Evolutionary conservation across 495 filamentous ascomycete genomes (phyloP).

Genomic region (Lophiotrema nucula): DNA sequence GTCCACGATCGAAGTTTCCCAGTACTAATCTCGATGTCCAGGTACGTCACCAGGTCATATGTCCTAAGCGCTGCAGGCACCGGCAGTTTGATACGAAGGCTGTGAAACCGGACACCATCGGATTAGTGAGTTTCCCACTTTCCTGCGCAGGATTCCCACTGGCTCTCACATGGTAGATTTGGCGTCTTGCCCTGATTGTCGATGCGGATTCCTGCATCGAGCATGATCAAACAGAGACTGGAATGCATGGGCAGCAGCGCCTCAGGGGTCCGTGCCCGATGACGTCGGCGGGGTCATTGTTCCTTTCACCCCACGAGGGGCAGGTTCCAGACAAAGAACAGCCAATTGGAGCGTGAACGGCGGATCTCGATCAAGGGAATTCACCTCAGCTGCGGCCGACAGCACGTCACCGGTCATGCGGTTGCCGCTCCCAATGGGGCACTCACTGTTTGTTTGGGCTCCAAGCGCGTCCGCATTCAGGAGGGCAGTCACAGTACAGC

Average conservation of each 20-base stretch:
- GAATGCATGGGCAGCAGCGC: not conserved
- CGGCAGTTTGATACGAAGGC: conserved; percentile 8
- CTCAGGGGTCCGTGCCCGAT: too few species aligned
- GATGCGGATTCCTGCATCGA: not conserved
- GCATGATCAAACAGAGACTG: too few species aligned
- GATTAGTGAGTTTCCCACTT: not conserved
- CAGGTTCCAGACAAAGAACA: not conserved
- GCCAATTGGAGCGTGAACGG: not conserved
- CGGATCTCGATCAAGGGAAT: not conserved
- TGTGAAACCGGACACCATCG: too few species aligned
- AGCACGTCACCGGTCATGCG: conserved; percentile 4
- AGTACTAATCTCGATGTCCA: too few species aligned
- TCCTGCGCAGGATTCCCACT: not conserved
- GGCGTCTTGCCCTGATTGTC: not conserved
- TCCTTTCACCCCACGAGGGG: too few species aligned
- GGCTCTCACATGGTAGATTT: conserved; percentile 6
- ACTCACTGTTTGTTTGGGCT: not conserved
- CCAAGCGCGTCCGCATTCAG: too few species aligned
- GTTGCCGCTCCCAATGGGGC: not conserved
- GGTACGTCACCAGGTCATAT: not conserved
- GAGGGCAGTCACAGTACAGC: too few species aligned
- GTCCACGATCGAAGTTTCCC: not conserved
- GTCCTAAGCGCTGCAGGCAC: not conserved
- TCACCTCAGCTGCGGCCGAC: not conserved
- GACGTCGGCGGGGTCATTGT: too few species aligned